Percentiles rank a stretch among this genome's conserved stretches.
Evolutionary conservation across 306 rosid species (phyloP).

Genomic region (Lathyrus sativus): DNA sequence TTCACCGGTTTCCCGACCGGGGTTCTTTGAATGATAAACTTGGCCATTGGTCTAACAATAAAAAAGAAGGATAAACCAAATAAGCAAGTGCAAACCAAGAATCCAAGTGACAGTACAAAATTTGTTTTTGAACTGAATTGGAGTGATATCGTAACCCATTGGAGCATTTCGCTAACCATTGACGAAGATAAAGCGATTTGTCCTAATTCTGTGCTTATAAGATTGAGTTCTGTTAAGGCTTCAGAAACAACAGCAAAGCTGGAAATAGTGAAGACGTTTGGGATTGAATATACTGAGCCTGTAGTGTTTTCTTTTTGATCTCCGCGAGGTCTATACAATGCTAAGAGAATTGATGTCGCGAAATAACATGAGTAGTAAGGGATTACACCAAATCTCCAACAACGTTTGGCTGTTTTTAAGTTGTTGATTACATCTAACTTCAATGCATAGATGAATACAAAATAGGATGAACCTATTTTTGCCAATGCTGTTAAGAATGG

Average conservation of each 20-base stretch:
- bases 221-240: conserved; percentile 34
- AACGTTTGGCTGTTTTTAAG: conserved; percentile 33
- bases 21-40: conserved; percentile 3
- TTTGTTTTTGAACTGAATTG: fast-evolving
- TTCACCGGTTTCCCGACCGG: conserved; percentile 37
- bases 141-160: background rate
- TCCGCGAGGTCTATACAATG: background rate
- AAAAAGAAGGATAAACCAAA: background rate
- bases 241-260: conserved; percentile 30
- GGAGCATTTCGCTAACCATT: conserved; percentile 28
- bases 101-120: fast-evolving
- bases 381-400: conserved; percentile 39
- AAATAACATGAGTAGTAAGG: conserved; percentile 11
- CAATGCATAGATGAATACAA: conserved; percentile 27
- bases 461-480: background rate
- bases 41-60: conserved; percentile 17
- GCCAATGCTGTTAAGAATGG: background rate
- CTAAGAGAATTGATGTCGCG: background rate
- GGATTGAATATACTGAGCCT: background rate
- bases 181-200: conserved; percentile 47
- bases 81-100: background rate
- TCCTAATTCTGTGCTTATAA: conserved; percentile 42
- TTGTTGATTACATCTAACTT: conserved; percentile 24
- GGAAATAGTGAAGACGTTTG: conserved; percentile 2
- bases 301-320: too few relatives aligned